These are phyloP conservation scores for Apiotrichum gamsii DNA, from an alignment of 1,284 basidiomycete species.

Conservation along the genomic window DNA sequence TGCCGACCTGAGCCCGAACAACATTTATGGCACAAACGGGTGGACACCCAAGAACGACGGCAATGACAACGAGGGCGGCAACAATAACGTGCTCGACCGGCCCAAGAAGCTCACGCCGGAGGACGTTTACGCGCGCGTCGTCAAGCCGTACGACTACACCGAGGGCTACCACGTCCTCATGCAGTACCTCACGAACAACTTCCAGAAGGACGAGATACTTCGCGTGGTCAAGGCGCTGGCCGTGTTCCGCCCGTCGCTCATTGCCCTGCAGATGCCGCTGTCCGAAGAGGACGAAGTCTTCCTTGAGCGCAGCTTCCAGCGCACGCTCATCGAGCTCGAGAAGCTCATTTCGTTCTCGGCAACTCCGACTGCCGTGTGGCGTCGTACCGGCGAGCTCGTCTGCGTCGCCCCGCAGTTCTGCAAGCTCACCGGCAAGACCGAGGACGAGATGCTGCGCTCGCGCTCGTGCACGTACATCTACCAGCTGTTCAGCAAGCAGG, in stretches of 20 bases:
- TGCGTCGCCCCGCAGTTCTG: conserved; percentile 94
- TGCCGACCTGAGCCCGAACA: conserved; percentile 4
- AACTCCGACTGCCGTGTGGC: conserved; percentile 99
- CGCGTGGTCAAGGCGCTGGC: conserved; percentile 90
- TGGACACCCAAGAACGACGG: not conserved
- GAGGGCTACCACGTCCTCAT: conserved; percentile 91
- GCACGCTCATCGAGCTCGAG: conserved; percentile 87
- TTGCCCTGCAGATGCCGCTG: conserved; percentile 91
- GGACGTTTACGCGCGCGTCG: conserved; percentile 15
- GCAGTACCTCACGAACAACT: conserved; percentile 87
- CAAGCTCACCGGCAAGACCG: conserved; percentile 82
- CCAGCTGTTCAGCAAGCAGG: conserved; percentile 72
- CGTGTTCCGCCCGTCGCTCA: conserved; percentile 88
- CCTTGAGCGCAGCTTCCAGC: conserved; percentile 89
- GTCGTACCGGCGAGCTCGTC: conserved; percentile 93
- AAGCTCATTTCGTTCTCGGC: conserved; percentile 95
- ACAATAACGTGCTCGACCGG: not conserved
- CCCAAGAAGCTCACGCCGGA: conserved; percentile 16
- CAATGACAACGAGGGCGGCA: not conserved
- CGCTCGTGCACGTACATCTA: conserved; percentile 78
- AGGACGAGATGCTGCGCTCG: conserved; percentile 70
- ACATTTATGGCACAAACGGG: conserved; percentile 4
- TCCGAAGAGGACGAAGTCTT: conserved; percentile 90
- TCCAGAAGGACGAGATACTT: conserved; percentile 91
- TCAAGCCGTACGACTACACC: conserved; percentile 61